Conservation (phyloP, 805 yeast species). For the Jamesozyma jinghongensis region DNA sequence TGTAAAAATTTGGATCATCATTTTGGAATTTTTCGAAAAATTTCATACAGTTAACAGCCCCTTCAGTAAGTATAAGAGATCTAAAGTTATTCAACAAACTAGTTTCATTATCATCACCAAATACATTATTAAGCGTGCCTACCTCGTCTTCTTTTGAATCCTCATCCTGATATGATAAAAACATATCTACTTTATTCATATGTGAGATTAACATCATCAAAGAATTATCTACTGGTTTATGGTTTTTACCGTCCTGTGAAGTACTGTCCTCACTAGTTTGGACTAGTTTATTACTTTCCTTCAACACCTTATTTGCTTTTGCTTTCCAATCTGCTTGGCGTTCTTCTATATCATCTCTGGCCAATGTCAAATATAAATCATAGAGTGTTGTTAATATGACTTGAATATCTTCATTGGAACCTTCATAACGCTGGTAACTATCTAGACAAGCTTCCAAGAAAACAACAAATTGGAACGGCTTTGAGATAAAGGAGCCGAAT, state of each 20-base stretch:
- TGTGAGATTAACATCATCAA: slow-evolving; percentile 32
- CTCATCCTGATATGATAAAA: slow-evolving; percentile 22
- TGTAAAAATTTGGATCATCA: slow-evolving; percentile 54
- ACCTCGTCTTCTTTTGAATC: slow-evolving; percentile 27
- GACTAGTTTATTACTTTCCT: slow-evolving; percentile 39
- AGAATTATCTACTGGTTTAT: slow-evolving; percentile 21
- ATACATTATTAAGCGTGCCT: slow-evolving; percentile 17
- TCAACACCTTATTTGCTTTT: slow-evolving; percentile 51
- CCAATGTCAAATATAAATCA: slow-evolving; percentile 67
- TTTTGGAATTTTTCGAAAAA: slow-evolving; percentile 53
- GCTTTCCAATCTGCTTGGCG: slow-evolving; percentile 45
- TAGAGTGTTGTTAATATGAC: slow-evolving; percentile 71
- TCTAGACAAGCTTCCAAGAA: slow-evolving; percentile 87
- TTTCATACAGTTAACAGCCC: slow-evolving; percentile 47
- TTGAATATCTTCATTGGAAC: slow-evolving; percentile 53
- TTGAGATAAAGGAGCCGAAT: slow-evolving; percentile 77
- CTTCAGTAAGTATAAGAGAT: slow-evolving; percentile 48
- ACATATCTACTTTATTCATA: slow-evolving; percentile 30
- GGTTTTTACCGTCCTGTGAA: not conserved
- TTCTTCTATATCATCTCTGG: slow-evolving; percentile 33
- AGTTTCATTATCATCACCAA: slow-evolving; percentile 1
- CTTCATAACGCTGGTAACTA: slow-evolving; percentile 67
- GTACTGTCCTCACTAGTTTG: slow-evolving; percentile 37
- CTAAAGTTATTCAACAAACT: slow-evolving; percentile 34
- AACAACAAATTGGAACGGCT: slow-evolving; percentile 80